phyloP scores from a whole-genome alignment of 2,329 filamentous ascomycete species.

The Fonsecaea pedrosoi region DNA sequence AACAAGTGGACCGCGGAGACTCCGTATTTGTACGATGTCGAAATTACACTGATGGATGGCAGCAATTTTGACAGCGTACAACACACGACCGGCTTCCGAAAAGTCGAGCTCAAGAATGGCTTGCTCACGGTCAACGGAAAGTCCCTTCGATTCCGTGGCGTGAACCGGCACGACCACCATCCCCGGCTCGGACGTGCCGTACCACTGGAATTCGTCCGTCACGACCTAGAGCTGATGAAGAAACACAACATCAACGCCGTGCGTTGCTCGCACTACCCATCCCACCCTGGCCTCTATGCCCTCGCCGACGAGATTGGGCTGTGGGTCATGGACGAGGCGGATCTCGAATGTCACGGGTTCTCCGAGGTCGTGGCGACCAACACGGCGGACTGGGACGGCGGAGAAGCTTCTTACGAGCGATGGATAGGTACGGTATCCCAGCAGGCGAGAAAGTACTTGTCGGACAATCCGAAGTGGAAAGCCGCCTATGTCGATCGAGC shows the following conservation, averaged over 20 bases:
- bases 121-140: constrained; percentile 63
- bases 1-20: constrained; percentile 73
- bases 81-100: constrained; percentile 68
- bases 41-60: constrained; percentile 42
- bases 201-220: constrained; percentile 65
- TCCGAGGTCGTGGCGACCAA: constrained; percentile 11
- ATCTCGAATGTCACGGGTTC: constrained; percentile 49
- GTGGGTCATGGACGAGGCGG: constrained; percentile 49
- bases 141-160: constrained; percentile 66
- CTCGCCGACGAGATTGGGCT: constrained; percentile 48
- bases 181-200: constrained; percentile 68
- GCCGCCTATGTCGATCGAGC: constrained; percentile 72
- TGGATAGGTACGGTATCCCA: constrained; percentile 25
- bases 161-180: constrained; percentile 75
- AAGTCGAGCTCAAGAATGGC: constrained; percentile 65
- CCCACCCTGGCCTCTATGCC: constrained; percentile 48
- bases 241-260: constrained; percentile 73
- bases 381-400: constrained; percentile 4
- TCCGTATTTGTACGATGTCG: constrained; percentile 22
- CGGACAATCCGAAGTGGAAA: constrained; percentile 50
- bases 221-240: constrained; percentile 72
- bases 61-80: constrained; percentile 44
- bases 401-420: constrained; percentile 22
- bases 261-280: constrained; percentile 72
- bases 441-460: constrained; percentile 41